Evolutionary conservation across 116 monocot species (phyloP), one percentile per base, ranked within the genome.

Genomic region (Thalassia testudinum): DNA sequence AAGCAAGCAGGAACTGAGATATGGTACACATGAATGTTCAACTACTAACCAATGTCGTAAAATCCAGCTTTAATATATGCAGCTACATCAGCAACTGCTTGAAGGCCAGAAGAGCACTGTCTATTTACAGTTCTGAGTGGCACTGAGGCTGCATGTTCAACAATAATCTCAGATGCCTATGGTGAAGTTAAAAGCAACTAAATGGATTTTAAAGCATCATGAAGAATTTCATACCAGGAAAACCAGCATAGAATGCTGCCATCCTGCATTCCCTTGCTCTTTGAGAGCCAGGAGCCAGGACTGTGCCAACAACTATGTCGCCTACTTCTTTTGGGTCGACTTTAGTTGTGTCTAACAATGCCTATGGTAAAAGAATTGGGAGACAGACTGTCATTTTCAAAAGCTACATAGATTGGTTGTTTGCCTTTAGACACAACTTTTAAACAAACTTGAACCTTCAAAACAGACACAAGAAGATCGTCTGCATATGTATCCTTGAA

Each of bases 81-180:
- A 53, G 73, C 91, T 61, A 91, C 91, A 79, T 91, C 91, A 62
- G 91, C 91, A 42, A 91, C 86, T 52, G 91, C 91, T 66, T 91
- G 91, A 34, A 91, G 74, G 49, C 91, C 91, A 59, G 91, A 91
- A 0, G 91, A 91, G 57, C 91, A 91, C 43, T 91, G 91, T 15
- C 91, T 58, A 27, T 91, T 91, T 50, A 91, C 91, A 5, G 91
- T 91, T 65, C 77, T 71, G 25, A 91, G 20, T 21, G 91, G 91
- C 52, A 91, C 91, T 58, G 81, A 85, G 25, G 82, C 91, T 91
- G 58, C 8, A 47, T 44, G 17, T 26, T 28, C 49, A 22, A 16
- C 21, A 27, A 17, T 17, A 13, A 54, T 29, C 45, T n/a, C 7
- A 34, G 30, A 50, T 22, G 12, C 23, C 21, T 12, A 24, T 50